These are phyloP conservation scores for Candida sanyaensis DNA, from an alignment of 1,139 yeast species.

Conservation along the genomic window DNA sequence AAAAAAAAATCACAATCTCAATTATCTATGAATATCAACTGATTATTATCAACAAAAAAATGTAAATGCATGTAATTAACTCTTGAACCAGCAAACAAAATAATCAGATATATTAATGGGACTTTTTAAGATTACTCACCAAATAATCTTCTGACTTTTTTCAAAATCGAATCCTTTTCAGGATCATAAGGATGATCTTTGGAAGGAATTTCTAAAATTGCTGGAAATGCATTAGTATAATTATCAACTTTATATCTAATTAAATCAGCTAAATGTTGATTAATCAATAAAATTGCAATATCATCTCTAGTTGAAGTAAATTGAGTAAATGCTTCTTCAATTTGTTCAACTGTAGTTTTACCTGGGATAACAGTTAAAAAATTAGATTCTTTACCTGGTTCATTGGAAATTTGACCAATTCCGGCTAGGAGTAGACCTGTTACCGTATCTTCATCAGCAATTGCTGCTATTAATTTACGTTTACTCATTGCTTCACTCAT, in stretches of 20 bases:
- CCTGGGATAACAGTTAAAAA: constrained; percentile 78
- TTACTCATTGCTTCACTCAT: constrained; percentile 51
- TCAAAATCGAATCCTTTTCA: constrained; percentile 92
- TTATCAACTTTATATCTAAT: constrained; percentile 82
- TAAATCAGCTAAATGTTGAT: constrained; percentile 92
- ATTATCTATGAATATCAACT: background rate
- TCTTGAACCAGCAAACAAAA: no score
- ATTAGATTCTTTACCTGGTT: constrained; percentile 72
- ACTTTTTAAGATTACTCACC: constrained; percentile 61
- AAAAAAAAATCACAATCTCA: background rate
- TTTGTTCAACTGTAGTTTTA: constrained; percentile 74
- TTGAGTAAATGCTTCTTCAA: constrained; percentile 72
- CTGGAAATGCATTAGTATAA: constrained; percentile 92
- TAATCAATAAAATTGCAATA: constrained; percentile 87
- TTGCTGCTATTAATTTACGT: constrained; percentile 83
- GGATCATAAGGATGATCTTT: constrained; percentile 99
- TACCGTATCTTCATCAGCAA: constrained; percentile 96
- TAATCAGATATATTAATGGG: no score
- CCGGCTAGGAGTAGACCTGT: constrained; percentile 97
- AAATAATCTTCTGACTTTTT: constrained; percentile 90
- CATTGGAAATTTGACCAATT: constrained; percentile 79
- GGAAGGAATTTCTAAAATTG: constrained; percentile 94
- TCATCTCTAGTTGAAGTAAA: constrained; percentile 81
- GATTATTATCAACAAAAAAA: background rate
- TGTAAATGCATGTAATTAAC: background rate